These are phyloP conservation scores for Xylaria sp. DNA, from an alignment of 2,329 filamentous ascomycete species.

Conservation along the genomic window DNA sequence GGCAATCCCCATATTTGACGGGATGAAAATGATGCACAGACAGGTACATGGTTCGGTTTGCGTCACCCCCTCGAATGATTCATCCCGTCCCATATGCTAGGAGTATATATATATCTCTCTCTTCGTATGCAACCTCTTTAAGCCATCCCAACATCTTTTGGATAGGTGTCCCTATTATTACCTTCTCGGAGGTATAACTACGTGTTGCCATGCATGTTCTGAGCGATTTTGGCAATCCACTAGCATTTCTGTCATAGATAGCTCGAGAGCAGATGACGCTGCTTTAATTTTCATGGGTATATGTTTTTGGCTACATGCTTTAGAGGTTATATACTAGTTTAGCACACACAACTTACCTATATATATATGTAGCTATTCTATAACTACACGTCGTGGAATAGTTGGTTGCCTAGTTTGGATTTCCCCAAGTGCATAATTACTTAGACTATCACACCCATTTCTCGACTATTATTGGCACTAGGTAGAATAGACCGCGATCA, in stretches of 20 bases:
- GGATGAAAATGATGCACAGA: not conserved
- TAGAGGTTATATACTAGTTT: too few relatives aligned
- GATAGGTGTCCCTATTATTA: not conserved
- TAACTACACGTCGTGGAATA: too few relatives aligned
- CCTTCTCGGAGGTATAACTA: not conserved
- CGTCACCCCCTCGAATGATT: constrained; percentile 15
- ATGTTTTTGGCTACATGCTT: not conserved
- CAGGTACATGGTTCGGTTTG: not conserved
- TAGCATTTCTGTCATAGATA: not conserved
- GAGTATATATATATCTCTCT: not conserved
- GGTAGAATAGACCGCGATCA: too few relatives aligned
- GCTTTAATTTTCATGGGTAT: not conserved
- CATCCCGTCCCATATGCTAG: not conserved
- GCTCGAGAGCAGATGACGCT: not conserved
- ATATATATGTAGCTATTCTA: too few relatives aligned
- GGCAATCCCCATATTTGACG: constrained; percentile 19
- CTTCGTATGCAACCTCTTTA: constrained; percentile 33
- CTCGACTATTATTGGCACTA: too few relatives aligned
- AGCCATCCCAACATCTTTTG: constrained; percentile 3
- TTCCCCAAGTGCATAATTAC: too few relatives aligned
- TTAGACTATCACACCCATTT: too few relatives aligned
- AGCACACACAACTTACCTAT: too few relatives aligned
- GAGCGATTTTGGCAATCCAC: not conserved
- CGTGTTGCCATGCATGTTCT: not conserved
- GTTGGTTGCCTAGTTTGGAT: too few relatives aligned